phyloP scores from a whole-genome alignment of 768 basidiomycete genomes.

The Lactarius indigo region DNA sequence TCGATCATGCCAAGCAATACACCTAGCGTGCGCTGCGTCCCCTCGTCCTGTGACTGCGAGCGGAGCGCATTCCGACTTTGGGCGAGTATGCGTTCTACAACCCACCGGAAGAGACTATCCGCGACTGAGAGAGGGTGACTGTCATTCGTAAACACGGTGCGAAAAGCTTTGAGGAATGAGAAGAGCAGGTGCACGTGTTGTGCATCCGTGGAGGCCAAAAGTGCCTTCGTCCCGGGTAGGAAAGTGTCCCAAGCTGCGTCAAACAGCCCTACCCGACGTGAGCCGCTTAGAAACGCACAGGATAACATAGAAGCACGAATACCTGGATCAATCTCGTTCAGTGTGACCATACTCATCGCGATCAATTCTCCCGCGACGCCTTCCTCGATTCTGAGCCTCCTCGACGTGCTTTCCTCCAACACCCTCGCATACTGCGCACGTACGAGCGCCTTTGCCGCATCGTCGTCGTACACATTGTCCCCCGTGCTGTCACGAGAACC shows the following conservation, averaged over 20 bases:
- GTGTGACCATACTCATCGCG: constrained; percentile 38
- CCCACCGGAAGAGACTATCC: constrained; percentile 32
- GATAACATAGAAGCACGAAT: background rate
- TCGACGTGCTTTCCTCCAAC: constrained; percentile 46
- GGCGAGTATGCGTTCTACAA: constrained; percentile 36
- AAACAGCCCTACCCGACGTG: constrained; percentile 40
- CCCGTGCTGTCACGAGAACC: constrained; percentile 26
- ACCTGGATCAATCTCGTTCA: constrained; percentile 33
- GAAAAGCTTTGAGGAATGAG: constrained; percentile 44
- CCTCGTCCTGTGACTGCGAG: constrained; percentile 25
- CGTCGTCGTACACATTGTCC: constrained; percentile 5
- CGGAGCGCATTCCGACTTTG: constrained; percentile 32
- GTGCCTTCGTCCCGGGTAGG: constrained; percentile 30
- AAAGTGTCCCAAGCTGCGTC: constrained; percentile 47
- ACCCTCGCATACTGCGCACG: constrained; percentile 43
- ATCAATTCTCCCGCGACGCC: constrained; percentile 42
- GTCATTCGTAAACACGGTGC: constrained; percentile 38
- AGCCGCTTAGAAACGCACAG: background rate
- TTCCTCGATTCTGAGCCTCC: constrained; percentile 47
- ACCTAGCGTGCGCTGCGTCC: constrained; percentile 22
- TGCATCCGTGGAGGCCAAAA: constrained; percentile 5
- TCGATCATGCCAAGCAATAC: constrained; percentile 45
- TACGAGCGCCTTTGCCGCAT: constrained; percentile 35
- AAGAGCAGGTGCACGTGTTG: constrained; percentile 39
- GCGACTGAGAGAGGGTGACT: constrained; percentile 30